Evolutionary conservation across 129 eudicot genomes (phyloP), one percentile per base, ranked within the genome.

Genomic region (Ambrosia artemisiifolia): DNA sequence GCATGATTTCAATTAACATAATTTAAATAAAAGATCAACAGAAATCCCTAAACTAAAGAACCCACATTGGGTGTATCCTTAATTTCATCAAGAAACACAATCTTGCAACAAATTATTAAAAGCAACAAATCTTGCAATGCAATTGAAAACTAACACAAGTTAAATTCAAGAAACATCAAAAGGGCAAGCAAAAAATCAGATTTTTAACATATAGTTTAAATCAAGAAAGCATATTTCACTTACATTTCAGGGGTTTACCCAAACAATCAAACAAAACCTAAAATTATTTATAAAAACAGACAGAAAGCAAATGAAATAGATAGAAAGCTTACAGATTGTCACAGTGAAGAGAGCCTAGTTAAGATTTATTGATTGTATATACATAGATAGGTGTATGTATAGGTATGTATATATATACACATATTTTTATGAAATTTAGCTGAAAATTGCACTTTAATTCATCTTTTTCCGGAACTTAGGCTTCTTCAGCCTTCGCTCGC

Each of bases 281-380:
- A 35, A 40, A 47, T 63, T 63, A 48, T 46, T 16, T 19, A 69
- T 34, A 42, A 68, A 43, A 55, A 12, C 17, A 18, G 6, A 69
- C 5, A n/a, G 47, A 70, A 35, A 62, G 13, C 11, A 64, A 35
- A 70, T 28, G 4, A 7, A 69, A 62, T 14, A 70, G 81, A 70
- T 43, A 70, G 70, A 77, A 71, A 62, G 66, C 81, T 78, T 51
- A 78, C 81, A 70, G 56, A 70, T 38, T 69, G 38, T 62, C 65
- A 61, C 54, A 70, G 30, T 64, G 70, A 38, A 18, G 53, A 67
- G 59, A 55, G 33, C 49, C 46, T 6, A 4, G 43, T 19, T 38
- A 43, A 69, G 17, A 44, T 38, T 18, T 74, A 30, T n/a, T 36
- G 78, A 73, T 60, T 47, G 61, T 33, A 61, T 17, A 67, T 28